Evolutionary conservation across 805 yeast species (phyloP).

Genomic region (Ascoidea rubescens): DNA sequence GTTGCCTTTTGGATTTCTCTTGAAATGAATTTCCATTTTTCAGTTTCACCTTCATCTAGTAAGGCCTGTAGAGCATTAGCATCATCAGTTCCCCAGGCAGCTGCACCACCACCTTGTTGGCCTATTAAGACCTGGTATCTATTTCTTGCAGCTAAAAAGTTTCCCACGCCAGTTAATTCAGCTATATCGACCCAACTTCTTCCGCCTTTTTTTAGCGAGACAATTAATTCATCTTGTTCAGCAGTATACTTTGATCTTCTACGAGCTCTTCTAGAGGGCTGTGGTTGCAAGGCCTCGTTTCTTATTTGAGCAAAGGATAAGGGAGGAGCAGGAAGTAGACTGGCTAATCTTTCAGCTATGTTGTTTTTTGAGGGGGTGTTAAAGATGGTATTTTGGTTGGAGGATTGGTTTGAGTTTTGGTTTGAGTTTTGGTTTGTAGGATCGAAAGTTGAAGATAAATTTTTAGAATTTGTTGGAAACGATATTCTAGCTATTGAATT

Average conservation of each 20-base stretch:
- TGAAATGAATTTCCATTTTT: conserved; percentile 55
- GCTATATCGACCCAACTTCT: conserved; percentile 68
- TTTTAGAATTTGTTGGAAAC: neutral
- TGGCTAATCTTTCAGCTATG: neutral
- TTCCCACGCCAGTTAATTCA: conserved; percentile 44
- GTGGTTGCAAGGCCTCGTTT: conserved; percentile 27
- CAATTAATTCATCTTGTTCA: conserved; percentile 54
- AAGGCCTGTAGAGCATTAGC: conserved; percentile 31
- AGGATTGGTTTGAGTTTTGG: conserved; percentile 35
- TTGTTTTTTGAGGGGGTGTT: conserved; percentile 33
- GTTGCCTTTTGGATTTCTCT: conserved; percentile 39
- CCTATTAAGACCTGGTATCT: conserved; percentile 73
- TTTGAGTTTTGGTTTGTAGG: conserved; percentile 7
- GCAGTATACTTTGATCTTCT: conserved; percentile 57
- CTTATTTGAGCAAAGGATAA: conserved; percentile 26
- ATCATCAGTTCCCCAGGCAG: conserved; percentile 49
- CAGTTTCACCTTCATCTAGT: conserved; percentile 58
- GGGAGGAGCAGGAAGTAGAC: conserved; percentile 34
- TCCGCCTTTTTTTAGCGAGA: conserved; percentile 46
- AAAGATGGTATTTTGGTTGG: conserved; percentile 66
- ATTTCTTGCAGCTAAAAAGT: conserved; percentile 61
- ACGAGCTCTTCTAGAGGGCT: conserved; percentile 34
- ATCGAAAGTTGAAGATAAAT: neutral
- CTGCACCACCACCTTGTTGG: conserved; percentile 65
- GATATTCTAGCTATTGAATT: neutral